These are phyloP conservation scores for Phytopythium montanum DNA, from an alignment of 352 stramenopile species.

Conservation along the genomic window DNA sequence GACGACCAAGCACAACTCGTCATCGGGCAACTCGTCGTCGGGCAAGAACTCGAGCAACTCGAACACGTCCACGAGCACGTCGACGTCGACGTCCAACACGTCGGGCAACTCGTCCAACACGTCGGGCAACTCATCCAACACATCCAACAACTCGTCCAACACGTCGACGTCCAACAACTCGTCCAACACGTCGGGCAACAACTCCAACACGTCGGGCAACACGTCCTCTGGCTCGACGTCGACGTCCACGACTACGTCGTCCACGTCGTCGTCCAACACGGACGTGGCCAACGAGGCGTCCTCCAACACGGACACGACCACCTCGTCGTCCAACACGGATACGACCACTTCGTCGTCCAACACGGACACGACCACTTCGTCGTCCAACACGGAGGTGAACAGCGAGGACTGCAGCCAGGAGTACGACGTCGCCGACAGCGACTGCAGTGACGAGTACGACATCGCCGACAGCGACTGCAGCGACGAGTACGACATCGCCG, in stretches of 20 bases:
- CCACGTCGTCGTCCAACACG: conserved; percentile 8
- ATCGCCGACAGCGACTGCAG: conserved; percentile 20
- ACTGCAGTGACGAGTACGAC: conserved; percentile 18
- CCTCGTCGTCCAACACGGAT: conserved; percentile 6
- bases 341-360: conserved; percentile 7
- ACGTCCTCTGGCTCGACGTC: conserved; percentile 3
- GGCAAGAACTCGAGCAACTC: too few relatives aligned
- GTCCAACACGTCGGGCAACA: conserved; percentile 4
- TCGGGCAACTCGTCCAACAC: conserved; percentile 1
- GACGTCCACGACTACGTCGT: conserved; percentile 9
- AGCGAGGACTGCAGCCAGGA: conserved; percentile 14
- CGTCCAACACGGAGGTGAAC: too few relatives aligned
- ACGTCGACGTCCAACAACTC: conserved; percentile 8
- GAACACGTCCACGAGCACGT: conserved; percentile 6
- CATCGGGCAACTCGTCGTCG: conserved; percentile 7
- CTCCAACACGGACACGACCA: too few relatives aligned
- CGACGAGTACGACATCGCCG: conserved; percentile 23
- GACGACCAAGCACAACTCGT: too few relatives aligned
- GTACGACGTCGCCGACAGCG: conserved; percentile 22
- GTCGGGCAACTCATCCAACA: conserved; percentile 1
- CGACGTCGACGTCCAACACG: neutral
- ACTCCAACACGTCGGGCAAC: conserved; percentile 2
- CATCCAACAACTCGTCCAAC: neutral
- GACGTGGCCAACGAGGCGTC: conserved; percentile 10
- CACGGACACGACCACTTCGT: conserved; percentile 6